These are phyloP conservation scores for Nothopassalora personata DNA, from an alignment of 2,329 filamentous ascomycete species.

Conservation along the genomic window DNA sequence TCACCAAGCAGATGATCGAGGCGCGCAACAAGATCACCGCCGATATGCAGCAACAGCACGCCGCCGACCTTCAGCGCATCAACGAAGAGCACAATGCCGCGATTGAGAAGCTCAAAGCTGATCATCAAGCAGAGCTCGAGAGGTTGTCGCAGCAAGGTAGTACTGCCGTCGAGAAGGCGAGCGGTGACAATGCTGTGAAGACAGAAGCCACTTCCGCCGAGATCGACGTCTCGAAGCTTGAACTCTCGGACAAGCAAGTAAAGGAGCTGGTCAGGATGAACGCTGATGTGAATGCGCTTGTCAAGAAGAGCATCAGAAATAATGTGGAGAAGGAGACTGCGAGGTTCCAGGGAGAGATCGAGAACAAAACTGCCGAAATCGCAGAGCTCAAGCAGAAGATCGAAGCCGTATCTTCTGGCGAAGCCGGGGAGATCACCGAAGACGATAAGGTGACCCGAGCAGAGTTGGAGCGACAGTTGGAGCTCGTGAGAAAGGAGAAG, in stretches of 20 bases:
- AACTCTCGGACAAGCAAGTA: constrained; percentile 46
- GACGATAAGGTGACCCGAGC: constrained; percentile 14
- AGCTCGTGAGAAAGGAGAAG: constrained; percentile 26
- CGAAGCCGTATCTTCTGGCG: constrained; percentile 5
- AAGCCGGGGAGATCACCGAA: constrained; percentile 6
- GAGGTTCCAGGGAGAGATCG: constrained; percentile 33
- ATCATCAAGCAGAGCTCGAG: constrained; percentile 35
- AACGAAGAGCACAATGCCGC: constrained; percentile 44
- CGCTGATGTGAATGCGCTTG: constrained; percentile 44
- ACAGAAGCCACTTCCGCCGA: constrained; percentile 22
- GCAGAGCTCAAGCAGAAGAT: constrained; percentile 19
- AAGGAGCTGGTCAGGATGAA: constrained; percentile 48
- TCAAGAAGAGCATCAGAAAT: constrained; percentile 55
- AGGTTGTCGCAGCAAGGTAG: constrained; percentile 33
- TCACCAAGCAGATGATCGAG: constrained; percentile 63
- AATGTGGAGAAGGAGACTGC: constrained; percentile 39
- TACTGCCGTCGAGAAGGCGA: constrained; percentile 35
- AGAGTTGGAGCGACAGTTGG: constrained; percentile 26
- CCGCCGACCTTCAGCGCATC: constrained; percentile 46
- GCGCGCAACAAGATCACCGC: constrained; percentile 34
- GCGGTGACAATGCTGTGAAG: constrained; percentile 31
- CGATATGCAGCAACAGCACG: constrained; percentile 37
- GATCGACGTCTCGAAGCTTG: constrained; percentile 25
- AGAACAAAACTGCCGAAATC: constrained; percentile 30
- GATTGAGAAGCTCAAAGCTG: constrained; percentile 35